These are phyloP conservation scores for Cardamine resedifolia DNA, from an alignment of 345 rosid species.

Conservation along the genomic window DNA sequence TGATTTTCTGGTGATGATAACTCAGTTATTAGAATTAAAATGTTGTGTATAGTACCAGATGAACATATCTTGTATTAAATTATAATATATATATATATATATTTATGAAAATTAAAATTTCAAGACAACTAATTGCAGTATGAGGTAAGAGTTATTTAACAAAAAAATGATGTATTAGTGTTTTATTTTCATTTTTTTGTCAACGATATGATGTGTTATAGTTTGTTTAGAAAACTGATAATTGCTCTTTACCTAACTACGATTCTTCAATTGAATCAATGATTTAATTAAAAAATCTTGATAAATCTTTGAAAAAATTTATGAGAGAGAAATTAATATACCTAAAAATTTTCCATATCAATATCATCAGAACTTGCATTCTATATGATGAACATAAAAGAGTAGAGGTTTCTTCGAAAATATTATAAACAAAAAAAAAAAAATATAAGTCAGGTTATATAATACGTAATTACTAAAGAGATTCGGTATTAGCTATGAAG, in stretches of 20 bases:
- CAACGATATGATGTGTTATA: neutral
- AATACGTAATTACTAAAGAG: neutral
- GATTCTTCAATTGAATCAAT: neutral
- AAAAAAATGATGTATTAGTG: neutral
- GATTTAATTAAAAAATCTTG: neutral
- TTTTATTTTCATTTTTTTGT: neutral
- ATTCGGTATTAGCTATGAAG: neutral
- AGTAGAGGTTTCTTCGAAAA: neutral
- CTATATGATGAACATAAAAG: neutral
- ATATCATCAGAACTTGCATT: neutral
- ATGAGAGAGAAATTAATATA: neutral
- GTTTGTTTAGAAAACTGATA: neutral
- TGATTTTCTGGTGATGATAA: neutral
- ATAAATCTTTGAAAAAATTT: neutral
- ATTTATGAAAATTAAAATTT: no score
- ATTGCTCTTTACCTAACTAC: neutral
- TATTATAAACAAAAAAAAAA: neutral
- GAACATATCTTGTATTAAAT: neutral
- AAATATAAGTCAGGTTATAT: neutral
- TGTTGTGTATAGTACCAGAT: neutral
- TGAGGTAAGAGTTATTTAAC: no score
- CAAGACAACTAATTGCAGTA: no score
- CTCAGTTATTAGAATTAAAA: neutral
- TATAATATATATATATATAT: neutral
- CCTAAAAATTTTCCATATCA: neutral